These are phyloP conservation scores for Leccinum subtestaceum DNA, from an alignment of 768 basidiomycete species.

Conservation along the genomic window DNA sequence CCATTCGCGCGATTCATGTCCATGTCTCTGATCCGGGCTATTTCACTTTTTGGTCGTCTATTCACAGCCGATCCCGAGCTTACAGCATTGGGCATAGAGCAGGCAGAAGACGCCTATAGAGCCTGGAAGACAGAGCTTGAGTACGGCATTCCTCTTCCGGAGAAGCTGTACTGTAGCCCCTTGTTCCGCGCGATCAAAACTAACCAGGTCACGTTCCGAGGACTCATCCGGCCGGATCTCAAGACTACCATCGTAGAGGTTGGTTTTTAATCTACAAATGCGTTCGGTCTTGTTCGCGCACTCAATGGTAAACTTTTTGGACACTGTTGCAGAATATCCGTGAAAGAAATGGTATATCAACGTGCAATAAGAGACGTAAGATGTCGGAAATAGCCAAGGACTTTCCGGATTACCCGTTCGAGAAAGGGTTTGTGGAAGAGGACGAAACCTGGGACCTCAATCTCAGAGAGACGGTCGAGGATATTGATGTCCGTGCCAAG, in stretches of 20 bases:
- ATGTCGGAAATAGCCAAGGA: constrained; percentile 44
- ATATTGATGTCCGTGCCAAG: constrained; percentile 19
- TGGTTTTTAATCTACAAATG: not conserved
- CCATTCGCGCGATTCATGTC: not conserved
- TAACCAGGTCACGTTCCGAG: constrained; percentile 49
- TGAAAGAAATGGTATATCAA: constrained; percentile 65
- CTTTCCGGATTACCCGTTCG: constrained; percentile 53
- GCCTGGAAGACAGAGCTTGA: constrained; percentile 50
- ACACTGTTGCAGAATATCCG: constrained; percentile 50
- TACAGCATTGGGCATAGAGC: constrained; percentile 52
- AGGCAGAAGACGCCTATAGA: constrained; percentile 46
- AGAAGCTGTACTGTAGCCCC: constrained; percentile 60
- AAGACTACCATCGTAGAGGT: constrained; percentile 58
- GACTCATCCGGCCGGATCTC: constrained; percentile 31
- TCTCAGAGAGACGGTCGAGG: constrained; percentile 48
- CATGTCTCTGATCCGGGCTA: not conserved
- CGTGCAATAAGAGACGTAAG: constrained; percentile 62
- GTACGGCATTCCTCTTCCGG: constrained; percentile 46
- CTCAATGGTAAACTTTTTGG: not conserved
- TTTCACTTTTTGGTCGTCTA: not conserved
- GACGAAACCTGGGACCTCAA: constrained; percentile 62
- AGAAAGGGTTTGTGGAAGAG: constrained; percentile 56
- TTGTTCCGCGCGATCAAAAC: constrained; percentile 61
- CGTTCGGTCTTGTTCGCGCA: too few relatives aligned
- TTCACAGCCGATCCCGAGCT: constrained; percentile 62